Conservation (phyloP, 306 rosid species). For the Quercus dentata region DNA sequence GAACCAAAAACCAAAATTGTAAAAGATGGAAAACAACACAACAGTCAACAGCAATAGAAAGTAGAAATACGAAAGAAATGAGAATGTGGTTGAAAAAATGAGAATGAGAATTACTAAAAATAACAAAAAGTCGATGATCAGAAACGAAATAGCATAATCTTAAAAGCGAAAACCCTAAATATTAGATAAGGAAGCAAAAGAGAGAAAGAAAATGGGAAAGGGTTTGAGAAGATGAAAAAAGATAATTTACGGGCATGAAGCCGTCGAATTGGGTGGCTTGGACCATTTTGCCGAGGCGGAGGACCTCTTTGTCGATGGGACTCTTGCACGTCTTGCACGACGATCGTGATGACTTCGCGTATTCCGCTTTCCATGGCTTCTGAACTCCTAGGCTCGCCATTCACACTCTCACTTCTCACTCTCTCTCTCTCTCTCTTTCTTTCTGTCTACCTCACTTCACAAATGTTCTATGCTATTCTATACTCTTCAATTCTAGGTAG, state of each 20-base stretch:
- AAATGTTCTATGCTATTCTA: too few relatives aligned
- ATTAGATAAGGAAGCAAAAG: background rate
- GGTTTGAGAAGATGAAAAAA: too few relatives aligned
- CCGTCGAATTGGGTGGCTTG: constrained; percentile 91
- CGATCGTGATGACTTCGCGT: constrained; percentile 87
- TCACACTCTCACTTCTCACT: constrained; percentile 19
- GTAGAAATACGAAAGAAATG: background rate
- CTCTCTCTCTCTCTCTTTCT: background rate
- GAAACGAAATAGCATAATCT: background rate
- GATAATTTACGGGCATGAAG: constrained; percentile 63
- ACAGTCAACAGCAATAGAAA: background rate
- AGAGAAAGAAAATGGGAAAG: background rate
- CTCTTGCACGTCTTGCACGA: constrained; percentile 83
- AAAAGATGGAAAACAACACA: background rate
- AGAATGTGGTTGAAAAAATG: background rate
- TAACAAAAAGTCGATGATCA: background rate
- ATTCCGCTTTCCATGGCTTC: constrained; percentile 93
- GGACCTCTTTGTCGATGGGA: constrained; percentile 57
- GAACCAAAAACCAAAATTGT: background rate
- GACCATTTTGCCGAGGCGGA: constrained; percentile 97
- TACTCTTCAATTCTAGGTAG: too few relatives aligned
- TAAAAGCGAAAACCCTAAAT: background rate
- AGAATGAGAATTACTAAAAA: background rate
- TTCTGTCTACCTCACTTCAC: background rate
- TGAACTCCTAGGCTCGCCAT: constrained; percentile 55